Conservation (phyloP, 352 stramenopile species). For the Phytopythium aichiense region DNA sequence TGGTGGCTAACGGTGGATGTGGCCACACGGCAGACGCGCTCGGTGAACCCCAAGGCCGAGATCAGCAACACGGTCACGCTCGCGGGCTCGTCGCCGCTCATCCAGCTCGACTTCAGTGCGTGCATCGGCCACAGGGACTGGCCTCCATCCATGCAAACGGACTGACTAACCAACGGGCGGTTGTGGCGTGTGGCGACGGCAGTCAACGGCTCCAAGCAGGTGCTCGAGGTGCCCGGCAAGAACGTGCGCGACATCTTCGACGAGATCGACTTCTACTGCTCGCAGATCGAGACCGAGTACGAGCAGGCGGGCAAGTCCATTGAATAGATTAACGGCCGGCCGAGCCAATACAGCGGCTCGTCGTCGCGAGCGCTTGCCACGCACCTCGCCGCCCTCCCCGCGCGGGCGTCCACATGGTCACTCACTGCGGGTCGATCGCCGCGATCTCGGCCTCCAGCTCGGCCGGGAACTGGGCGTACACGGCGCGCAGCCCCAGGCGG, state of each 20-base stretch:
- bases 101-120: constrained; percentile 85
- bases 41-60: constrained; percentile 78
- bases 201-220: constrained; percentile 80
- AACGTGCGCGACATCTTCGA: constrained; percentile 84
- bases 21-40: constrained; percentile 37
- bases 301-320: constrained; percentile 79
- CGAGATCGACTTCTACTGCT: constrained; percentile 80
- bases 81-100: constrained; percentile 46
- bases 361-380: background rate
- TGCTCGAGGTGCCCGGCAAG: constrained; percentile 63
- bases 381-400: background rate
- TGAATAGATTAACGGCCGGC: constrained; percentile 42
- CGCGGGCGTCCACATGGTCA: background rate
- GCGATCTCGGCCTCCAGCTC: constrained; percentile 50
- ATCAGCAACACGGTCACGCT: constrained; percentile 56
- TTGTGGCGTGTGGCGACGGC: background rate
- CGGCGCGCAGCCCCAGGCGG: constrained; percentile 25
- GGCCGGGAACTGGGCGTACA: constrained; percentile 35
- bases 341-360: background rate
- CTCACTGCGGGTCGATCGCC: constrained; percentile 43
- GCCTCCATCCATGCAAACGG: background rate
- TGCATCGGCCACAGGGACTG: background rate
- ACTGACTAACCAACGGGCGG: background rate
- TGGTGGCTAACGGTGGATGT: background rate
- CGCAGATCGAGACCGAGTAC: constrained; percentile 85